Conservation (phyloP, 306 rosid genomes). For the Aeschynomene evenia region DNA sequence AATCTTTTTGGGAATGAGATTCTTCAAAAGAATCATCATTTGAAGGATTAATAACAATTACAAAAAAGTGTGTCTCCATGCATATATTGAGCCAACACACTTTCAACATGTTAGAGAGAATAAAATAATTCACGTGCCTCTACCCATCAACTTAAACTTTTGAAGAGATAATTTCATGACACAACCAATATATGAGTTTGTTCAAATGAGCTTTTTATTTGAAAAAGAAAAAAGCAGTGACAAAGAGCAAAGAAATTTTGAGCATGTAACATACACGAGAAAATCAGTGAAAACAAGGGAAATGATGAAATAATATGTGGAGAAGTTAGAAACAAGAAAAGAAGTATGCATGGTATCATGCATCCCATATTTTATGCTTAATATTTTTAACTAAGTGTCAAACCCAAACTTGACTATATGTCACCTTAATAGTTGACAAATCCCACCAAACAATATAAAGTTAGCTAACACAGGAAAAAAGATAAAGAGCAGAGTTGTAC, state of each 20-base stretch:
- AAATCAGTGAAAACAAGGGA: slow-evolving; percentile 10
- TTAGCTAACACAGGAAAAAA: neutral
- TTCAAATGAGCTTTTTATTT: slow-evolving; percentile 7
- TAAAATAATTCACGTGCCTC: too few relatives aligned
- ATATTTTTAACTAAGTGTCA: slow-evolving; percentile 17
- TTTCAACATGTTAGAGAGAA: too few relatives aligned
- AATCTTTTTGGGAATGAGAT: neutral
- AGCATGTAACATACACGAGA: neutral
- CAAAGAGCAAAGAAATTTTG: neutral
- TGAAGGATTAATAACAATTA: neutral
- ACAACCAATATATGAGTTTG: neutral
- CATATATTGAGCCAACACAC: slow-evolving; percentile 2
- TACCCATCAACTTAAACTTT: too few relatives aligned
- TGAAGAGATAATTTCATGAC: too few relatives aligned
- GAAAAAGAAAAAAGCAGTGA: neutral
- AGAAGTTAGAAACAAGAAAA: slow-evolving; percentile 1
- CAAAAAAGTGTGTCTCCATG: neutral
- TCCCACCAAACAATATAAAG: neutral
- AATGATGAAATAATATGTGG: slow-evolving; percentile 1
- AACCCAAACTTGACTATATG: slow-evolving; percentile 13
- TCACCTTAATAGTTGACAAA: neutral
- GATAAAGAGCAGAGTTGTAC: neutral
- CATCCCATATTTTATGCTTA: slow-evolving; percentile 10
- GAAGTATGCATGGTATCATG: neutral
- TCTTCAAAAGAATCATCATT: neutral